Evolutionary conservation across 2,329 filamentous ascomycete genomes (phyloP).

Genomic region (Aspergillus aculeatinus): DNA sequence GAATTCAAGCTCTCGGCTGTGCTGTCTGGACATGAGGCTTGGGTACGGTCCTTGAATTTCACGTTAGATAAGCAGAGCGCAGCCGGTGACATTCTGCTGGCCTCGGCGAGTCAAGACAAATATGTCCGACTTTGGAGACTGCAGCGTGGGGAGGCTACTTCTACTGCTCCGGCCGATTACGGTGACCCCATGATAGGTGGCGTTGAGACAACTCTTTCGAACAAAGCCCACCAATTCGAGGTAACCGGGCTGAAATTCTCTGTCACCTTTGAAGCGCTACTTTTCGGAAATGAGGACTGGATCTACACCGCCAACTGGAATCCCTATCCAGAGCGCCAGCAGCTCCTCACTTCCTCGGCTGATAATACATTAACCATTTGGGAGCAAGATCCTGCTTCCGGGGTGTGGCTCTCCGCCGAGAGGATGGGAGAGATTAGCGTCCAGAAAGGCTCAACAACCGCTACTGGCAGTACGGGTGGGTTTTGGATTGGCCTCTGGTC

Average conservation of each 20-base stretch:
- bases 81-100: slow-evolving; percentile 71
- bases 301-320: slow-evolving; percentile 87
- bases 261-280: slow-evolving; percentile 86
- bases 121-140: slow-evolving; percentile 93
- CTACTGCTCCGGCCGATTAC: slow-evolving; percentile 46
- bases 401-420: slow-evolving; percentile 85
- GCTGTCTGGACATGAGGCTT: slow-evolving; percentile 86
- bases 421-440: slow-evolving; percentile 90
- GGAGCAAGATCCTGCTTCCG: slow-evolving; percentile 78
- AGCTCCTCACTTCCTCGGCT: slow-evolving; percentile 84
- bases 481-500: slow-evolving; percentile 97
- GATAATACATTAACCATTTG: slow-evolving; percentile 94
- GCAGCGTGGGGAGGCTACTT: slow-evolving; percentile 66
- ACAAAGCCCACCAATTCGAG: slow-evolving; percentile 80
- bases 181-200: slow-evolving; percentile 38
- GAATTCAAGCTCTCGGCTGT: slow-evolving; percentile 72
- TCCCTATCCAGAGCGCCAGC: slow-evolving; percentile 56
- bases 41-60: slow-evolving; percentile 86
- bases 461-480: slow-evolving; percentile 90
- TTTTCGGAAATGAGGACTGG: slow-evolving; percentile 97
- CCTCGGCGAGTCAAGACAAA: slow-evolving; percentile 95
- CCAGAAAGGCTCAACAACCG: slow-evolving; percentile 93
- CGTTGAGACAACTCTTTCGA: slow-evolving; percentile 71
- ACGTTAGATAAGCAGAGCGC: slow-evolving; percentile 57
- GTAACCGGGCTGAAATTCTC: slow-evolving; percentile 65